A percentile compares a stretch with the other conserved stretches of the same genome.
Conservation (phyloP, 805 yeast species). For the Lipomyces mesembrius region DNA sequence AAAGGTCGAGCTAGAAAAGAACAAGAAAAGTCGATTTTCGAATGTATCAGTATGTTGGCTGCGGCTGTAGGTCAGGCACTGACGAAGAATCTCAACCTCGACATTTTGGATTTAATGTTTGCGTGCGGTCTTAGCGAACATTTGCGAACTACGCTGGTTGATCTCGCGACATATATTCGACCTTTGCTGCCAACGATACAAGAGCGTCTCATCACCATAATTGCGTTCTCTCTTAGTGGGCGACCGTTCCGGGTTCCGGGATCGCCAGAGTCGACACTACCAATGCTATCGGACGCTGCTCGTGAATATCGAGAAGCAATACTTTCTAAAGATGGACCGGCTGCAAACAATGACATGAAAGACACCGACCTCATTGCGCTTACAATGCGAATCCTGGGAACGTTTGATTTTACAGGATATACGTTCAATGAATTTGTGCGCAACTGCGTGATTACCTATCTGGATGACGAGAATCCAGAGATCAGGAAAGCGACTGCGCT, state of each 20-base stretch:
- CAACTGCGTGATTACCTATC: conserved; percentile 78
- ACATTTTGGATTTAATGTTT: conserved; percentile 75
- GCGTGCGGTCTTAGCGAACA: conserved; percentile 83
- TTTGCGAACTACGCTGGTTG: conserved; percentile 73
- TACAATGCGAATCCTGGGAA: conserved; percentile 75
- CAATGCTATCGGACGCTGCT: conserved; percentile 57
- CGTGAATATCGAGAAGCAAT: conserved; percentile 75
- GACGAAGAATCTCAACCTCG: conserved; percentile 84
- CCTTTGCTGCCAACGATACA: conserved; percentile 76
- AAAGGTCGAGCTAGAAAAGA: conserved; percentile 66
- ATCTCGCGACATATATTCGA: conserved; percentile 73
- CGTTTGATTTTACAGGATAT: conserved; percentile 73
- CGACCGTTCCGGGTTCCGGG: conserved; percentile 83
- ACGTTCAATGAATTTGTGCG: conserved; percentile 87
- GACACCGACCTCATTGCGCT: conserved; percentile 66
- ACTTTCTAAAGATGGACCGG: conserved; percentile 70
- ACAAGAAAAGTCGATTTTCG: conserved; percentile 82
- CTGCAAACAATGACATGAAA: conserved; percentile 49
- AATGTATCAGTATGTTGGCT: conserved; percentile 85
- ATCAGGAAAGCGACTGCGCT: conserved; percentile 85
- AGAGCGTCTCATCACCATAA: conserved; percentile 67
- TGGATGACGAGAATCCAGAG: conserved; percentile 76
- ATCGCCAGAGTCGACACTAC: conserved; percentile 64
- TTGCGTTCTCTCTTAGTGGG: conserved; percentile 81
- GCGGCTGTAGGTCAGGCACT: conserved; percentile 91